phyloP scores from a whole-genome alignment of 1,284 basidiomycete genomes.

The Leccinum fallax region DNA sequence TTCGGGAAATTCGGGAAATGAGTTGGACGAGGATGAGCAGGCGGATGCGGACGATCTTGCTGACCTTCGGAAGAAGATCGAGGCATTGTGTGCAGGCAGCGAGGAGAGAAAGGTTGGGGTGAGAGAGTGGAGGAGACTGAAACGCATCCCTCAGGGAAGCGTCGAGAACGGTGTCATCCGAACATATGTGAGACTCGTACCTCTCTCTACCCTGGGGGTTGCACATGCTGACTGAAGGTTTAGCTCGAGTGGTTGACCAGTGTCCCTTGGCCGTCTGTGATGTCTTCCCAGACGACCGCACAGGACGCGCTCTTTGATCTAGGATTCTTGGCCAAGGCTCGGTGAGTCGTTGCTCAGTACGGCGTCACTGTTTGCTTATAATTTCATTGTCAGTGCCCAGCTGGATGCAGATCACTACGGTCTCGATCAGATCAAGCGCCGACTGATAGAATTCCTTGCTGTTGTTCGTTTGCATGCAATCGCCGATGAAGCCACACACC shows the following conservation, averaged over 20 bases:
- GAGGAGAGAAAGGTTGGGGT: slow-evolving; percentile 84
- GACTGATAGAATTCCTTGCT: slow-evolving; percentile 88
- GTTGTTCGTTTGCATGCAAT: slow-evolving; percentile 81
- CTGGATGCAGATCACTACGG: slow-evolving; percentile 90
- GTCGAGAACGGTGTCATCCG: slow-evolving; percentile 80
- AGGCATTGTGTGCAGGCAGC: slow-evolving; percentile 73
- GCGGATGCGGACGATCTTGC: slow-evolving; percentile 79
- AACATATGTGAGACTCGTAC: slow-evolving; percentile 55
- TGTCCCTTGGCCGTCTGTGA: slow-evolving; percentile 69
- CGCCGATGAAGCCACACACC: slow-evolving; percentile 33
- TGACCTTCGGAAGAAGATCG: slow-evolving; percentile 78
- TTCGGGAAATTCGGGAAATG: slow-evolving; percentile 29
- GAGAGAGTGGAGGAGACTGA: slow-evolving; percentile 77
- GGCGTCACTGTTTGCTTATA: slow-evolving; percentile 5
- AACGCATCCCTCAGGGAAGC: slow-evolving; percentile 73
- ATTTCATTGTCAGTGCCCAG: slow-evolving; percentile 47
- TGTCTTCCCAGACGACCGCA: slow-evolving; percentile 24
- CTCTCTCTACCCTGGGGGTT: neutral
- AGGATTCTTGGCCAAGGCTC: slow-evolving; percentile 64
- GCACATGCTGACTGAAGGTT: slow-evolving; percentile 15
- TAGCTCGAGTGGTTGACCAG: slow-evolving; percentile 85
- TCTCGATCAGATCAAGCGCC: slow-evolving; percentile 87
- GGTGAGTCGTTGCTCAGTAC: slow-evolving; percentile 20
- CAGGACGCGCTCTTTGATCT: slow-evolving; percentile 47
- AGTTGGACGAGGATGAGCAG: slow-evolving; percentile 73